These are phyloP conservation scores for Fagopyrum esculentum DNA, from an alignment of 148 eudicot species.

Conservation along the genomic window DNA sequence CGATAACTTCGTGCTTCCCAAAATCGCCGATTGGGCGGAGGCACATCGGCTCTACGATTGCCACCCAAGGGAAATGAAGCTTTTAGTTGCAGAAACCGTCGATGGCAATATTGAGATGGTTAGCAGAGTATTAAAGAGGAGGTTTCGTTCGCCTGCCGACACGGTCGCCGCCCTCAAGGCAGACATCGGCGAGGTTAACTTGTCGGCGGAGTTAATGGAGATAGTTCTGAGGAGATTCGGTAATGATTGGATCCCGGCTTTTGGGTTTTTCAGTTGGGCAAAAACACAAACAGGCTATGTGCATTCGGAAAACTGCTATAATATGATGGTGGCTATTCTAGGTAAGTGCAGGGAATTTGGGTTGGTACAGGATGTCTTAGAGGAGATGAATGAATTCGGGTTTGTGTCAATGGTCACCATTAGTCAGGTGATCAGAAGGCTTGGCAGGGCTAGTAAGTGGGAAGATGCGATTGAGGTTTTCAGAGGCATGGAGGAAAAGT, in stretches of 20 bases:
- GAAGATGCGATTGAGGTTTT: constrained; percentile 58
- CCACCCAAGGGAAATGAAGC: constrained; percentile 27
- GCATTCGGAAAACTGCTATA: constrained; percentile 41
- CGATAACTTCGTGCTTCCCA: constrained; percentile 44
- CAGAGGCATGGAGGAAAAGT: constrained; percentile 30
- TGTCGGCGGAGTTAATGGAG: constrained; percentile 48
- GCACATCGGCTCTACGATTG: constrained; percentile 28
- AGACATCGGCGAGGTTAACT: constrained; percentile 19
- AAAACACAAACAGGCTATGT: constrained; percentile 28
- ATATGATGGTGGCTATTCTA: constrained; percentile 65
- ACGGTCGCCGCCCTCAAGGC: constrained; percentile 32
- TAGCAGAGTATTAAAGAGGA: constrained; percentile 31
- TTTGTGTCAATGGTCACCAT: constrained; percentile 47
- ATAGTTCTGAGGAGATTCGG: constrained; percentile 63
- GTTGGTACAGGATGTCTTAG: constrained; percentile 58
- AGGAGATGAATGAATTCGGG: constrained; percentile 55
- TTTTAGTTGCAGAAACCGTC: constrained; percentile 24
- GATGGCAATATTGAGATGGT: constrained; percentile 51
- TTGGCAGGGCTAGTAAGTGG: constrained; percentile 41
- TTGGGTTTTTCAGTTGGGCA: constrained; percentile 81
- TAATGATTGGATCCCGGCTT: constrained; percentile 49
- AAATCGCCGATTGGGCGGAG: constrained; percentile 48
- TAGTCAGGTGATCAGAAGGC: constrained; percentile 60
- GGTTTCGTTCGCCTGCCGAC: constrained; percentile 40
- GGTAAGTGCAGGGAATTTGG: constrained; percentile 63